Conservation (phyloP, 2,329 filamentous ascomycete genomes). For the Talaromyces sp. region DNA sequence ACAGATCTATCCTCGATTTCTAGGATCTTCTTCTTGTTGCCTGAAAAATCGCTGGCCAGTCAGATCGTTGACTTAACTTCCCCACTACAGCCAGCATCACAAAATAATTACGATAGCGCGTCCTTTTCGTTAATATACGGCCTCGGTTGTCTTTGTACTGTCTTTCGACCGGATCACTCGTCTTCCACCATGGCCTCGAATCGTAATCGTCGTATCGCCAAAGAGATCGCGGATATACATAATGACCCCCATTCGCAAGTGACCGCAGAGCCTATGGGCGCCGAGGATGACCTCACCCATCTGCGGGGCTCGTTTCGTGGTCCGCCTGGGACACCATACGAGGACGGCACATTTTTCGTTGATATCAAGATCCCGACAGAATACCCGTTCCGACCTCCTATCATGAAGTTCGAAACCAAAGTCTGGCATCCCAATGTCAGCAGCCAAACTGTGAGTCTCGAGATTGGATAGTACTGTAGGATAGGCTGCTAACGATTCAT, state of each 20-base stretch:
- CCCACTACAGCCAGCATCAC: neutral
- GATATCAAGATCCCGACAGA: slow-evolving; percentile 83
- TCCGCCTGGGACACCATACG: slow-evolving; percentile 89
- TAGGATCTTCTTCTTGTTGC: neutral
- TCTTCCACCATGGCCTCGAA: slow-evolving; percentile 52
- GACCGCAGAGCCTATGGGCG: slow-evolving; percentile 59
- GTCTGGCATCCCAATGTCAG: slow-evolving; percentile 98
- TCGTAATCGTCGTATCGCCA: slow-evolving; percentile 53
- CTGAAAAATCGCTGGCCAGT: neutral
- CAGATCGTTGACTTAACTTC: neutral
- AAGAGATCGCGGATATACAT: slow-evolving; percentile 49
- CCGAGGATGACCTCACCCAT: slow-evolving; percentile 70
- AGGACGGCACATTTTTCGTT: slow-evolving; percentile 75
- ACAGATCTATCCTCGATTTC: neutral
- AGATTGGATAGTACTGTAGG: neutral
- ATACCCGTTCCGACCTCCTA: slow-evolving; percentile 89
- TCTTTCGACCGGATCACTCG: neutral
- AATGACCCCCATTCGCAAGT: slow-evolving; percentile 74
- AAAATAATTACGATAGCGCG: neutral
- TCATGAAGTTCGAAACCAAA: slow-evolving; percentile 87
- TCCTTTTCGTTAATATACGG: neutral
- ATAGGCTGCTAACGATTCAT: neutral
- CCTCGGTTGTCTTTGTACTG: too few relatives aligned
- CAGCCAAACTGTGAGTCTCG: slow-evolving; percentile 72
- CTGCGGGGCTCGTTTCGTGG: slow-evolving; percentile 79